Conservation (phyloP, 495 filamentous ascomycete genomes). For the Penicillium maclennaniae region DNA sequence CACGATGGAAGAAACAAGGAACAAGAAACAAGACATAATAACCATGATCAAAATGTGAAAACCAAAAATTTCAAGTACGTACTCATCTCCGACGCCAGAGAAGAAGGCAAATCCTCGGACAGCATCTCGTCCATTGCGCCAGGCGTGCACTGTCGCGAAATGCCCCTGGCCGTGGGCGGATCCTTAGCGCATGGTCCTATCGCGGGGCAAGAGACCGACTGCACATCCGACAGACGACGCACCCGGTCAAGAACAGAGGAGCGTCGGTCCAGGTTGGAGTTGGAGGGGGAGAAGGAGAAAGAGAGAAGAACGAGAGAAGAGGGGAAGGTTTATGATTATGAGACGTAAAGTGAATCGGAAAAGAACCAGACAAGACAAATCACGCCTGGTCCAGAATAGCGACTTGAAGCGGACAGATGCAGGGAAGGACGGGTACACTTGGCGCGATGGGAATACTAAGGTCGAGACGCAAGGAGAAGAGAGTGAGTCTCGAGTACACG, state of each 20-base stretch:
- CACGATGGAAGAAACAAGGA: neutral
- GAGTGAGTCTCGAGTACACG: constrained; percentile 15
- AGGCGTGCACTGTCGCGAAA: constrained; percentile 24
- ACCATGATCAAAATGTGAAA: neutral
- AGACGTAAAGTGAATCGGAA: neutral
- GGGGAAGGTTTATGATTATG: neutral
- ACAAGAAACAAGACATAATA: constrained; percentile 1
- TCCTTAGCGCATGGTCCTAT: constrained; percentile 33
- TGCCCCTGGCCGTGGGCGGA: constrained; percentile 20
- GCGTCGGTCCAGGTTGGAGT: constrained; percentile 20
- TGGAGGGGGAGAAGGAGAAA: neutral
- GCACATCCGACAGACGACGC: constrained; percentile 10
- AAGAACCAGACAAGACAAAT: neutral
- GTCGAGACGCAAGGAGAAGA: constrained; percentile 6
- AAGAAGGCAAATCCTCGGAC: constrained; percentile 31
- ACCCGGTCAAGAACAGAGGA: constrained; percentile 13
- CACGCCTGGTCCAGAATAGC: neutral
- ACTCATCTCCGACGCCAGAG: constrained; percentile 36
- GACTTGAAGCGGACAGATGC: constrained; percentile 26
- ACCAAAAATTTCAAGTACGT: constrained; percentile 16
- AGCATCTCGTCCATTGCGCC: constrained; percentile 34
- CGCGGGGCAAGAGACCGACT: constrained; percentile 18
- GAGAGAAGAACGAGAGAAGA: constrained; percentile 1
- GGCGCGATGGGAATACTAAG: too few species aligned
- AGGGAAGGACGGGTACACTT: neutral